Evolutionary conservation across 2,329 filamentous ascomycete species (phyloP), one percentile per base, ranked within the genome.

Genomic region (Monascus ruber): DNA sequence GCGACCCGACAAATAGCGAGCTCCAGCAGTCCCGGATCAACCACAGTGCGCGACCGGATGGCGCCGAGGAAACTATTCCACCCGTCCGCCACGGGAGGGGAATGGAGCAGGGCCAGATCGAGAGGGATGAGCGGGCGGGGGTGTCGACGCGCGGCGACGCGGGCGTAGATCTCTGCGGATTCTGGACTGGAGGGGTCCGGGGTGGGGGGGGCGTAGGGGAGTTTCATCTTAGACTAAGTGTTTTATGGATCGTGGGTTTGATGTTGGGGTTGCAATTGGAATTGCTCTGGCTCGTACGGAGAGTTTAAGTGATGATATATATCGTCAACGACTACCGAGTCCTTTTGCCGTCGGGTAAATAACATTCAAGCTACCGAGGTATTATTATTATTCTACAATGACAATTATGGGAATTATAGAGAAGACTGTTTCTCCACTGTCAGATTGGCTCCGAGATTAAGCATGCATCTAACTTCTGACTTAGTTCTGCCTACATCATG

Each of bases 1-100:
- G 86, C 86, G 5, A 94, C 83, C 36, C 85, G 74, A 49, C 77
- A 85, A 47, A 94, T 85, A 42, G 83, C 81, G 10, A 88, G 69
- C 66, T 94, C 86, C 44, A 83, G 77, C 25, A 87, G 47, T 6
- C 54, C 60, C 3, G 59, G 54, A 8, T 69, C 53, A 1, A 77
- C 56, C 4, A 63, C 55, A 1, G 71, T 76, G 36, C 65, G 58
- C 1, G 66, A 71, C 38, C 73, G 70, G 38, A 77, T 72, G 6
- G 73, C 64, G 35, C 71, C 71, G 5, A 77, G 56, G 52, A 77
- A 76, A 35, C 65, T 63, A 55, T 77, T 77, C 67, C 72, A 77
- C 38, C 84, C 84, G 62, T 85, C 79, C 10, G 84, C 83, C 1
- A 89, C 74, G 11, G 78, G 66, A 1, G 83, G 81, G 17, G 79